Conservation (phyloP, 192 early-diverging fungal genomes). For the Rhizophagus sp. region DNA sequence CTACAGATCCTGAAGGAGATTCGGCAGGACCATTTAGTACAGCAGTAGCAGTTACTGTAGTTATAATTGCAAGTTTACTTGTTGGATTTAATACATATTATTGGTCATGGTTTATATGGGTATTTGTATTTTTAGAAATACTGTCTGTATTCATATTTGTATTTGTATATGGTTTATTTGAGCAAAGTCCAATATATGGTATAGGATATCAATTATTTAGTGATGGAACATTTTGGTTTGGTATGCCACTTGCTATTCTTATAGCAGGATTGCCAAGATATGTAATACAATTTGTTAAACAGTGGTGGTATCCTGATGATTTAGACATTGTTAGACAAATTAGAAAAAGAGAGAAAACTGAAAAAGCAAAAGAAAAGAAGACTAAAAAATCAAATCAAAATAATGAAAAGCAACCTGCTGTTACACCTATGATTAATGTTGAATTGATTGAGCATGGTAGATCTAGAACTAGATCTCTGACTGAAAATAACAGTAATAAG, state of each 20-base stretch:
- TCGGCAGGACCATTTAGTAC: conserved; percentile 67
- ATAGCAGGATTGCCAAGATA: conserved; percentile 73
- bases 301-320: conserved; percentile 65
- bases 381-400: neutral
- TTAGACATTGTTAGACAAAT: conserved; percentile 66
- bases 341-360: conserved; percentile 35
- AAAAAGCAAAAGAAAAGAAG: neutral
- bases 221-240: conserved; percentile 74
- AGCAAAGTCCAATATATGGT: conserved; percentile 66
- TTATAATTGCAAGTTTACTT: conserved; percentile 81
- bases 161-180: conserved; percentile 60
- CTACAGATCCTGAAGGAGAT: conserved; percentile 26
- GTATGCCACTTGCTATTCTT: conserved; percentile 65
- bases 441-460: neutral
- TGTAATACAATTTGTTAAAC: conserved; percentile 63
- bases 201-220: conserved; percentile 65
- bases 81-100: conserved; percentile 76
- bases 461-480: neutral
- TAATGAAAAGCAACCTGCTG: neutral
- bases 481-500: neutral
- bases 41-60: conserved; percentile 72
- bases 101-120: conserved; percentile 82
- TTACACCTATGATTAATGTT: neutral
- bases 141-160: conserved; percentile 69
- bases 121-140: conserved; percentile 66